Evolutionary conservation across 1,284 basidiomycete genomes (phyloP), one percentile per base, ranked within the genome.

Genomic region (Peniophora sp.): DNA sequence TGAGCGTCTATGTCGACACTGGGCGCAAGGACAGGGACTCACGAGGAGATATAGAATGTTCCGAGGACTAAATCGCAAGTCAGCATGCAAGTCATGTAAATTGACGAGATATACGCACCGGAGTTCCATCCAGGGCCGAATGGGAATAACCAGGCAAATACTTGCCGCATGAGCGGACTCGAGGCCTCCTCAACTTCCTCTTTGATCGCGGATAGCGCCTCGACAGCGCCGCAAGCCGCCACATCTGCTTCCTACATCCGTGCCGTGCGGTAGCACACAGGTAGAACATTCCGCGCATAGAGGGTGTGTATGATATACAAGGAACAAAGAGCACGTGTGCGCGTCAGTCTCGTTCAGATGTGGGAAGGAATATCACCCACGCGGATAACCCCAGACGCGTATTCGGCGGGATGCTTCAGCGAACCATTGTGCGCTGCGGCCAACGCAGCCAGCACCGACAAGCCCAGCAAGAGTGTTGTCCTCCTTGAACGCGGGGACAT

Each of bases 31-130:
- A 48, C 11, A 54, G 47, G 47, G 49, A 63, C 88, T 64, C 62
- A 92, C 89, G 91, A 93, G 74, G 88, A 92, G 65, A 93, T 93
- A 72, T 94, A 93, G 74, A 93, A 92, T 27, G 91, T 93, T 55
- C 87, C 91, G 39, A 93, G 74, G 55, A 94, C 80, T 81, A 57
- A 27, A 47, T 50, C 44, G 34, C 37, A 22, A n/a, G 14, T 22
- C 27, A 6, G 32, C 9, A 22, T 20, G 20, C 15, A 47, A 27
- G 22, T 18, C 20, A 3, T 10, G 23, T 34, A 14, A 44, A 36
- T 24, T 23, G 23, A 47, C 24, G 37, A 44, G 39, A 43, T 60
- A 48, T 24, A 64, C 78, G 55, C 54, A 82, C 80, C 68, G 47
- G 89, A 86, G 65, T 93, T 93, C 81, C 84, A 90, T 5, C 81